Conservation (phyloP, 257 asterid species). For the Verbascum thapsus region DNA sequence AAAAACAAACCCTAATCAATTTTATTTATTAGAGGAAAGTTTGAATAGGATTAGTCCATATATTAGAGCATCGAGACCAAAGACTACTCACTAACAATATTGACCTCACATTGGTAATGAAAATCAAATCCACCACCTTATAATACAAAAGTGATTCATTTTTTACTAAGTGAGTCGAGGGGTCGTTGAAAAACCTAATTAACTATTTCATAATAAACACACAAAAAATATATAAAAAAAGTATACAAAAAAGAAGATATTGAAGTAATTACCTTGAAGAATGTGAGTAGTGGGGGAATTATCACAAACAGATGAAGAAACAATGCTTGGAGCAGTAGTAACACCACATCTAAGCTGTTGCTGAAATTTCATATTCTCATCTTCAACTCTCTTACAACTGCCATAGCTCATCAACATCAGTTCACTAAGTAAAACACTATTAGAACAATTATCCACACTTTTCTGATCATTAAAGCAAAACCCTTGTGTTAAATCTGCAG, state of each 20-base stretch:
- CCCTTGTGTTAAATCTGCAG: constrained; percentile 41
- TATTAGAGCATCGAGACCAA: too few species aligned
- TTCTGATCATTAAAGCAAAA: constrained; percentile 49
- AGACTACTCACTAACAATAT: too few species aligned
- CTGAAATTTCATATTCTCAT: constrained; percentile 46
- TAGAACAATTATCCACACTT: constrained; percentile 32
- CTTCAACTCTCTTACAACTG: constrained; percentile 36
- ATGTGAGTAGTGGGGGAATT: constrained; percentile 28
- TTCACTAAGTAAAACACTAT: constrained; percentile 42
- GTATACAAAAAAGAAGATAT: background rate
- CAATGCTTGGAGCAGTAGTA: constrained; percentile 26
- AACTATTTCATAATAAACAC: background rate
- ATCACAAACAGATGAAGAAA: constrained; percentile 12
- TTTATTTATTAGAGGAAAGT: too few species aligned
- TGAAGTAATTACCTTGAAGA: constrained; percentile 36
- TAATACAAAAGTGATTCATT: too few species aligned
- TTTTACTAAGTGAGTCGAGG: too few species aligned
- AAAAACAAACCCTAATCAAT: too few species aligned
- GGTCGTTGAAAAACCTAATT: too few species aligned
- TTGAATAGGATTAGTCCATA: too few species aligned
- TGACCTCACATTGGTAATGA: too few species aligned
- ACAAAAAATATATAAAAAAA: background rate
- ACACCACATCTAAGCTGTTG: constrained; percentile 30
- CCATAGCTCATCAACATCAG: constrained; percentile 41
- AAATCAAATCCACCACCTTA: too few species aligned